Conservation (phyloP, 208 protist species). For the Porcisia deanei region DNA sequence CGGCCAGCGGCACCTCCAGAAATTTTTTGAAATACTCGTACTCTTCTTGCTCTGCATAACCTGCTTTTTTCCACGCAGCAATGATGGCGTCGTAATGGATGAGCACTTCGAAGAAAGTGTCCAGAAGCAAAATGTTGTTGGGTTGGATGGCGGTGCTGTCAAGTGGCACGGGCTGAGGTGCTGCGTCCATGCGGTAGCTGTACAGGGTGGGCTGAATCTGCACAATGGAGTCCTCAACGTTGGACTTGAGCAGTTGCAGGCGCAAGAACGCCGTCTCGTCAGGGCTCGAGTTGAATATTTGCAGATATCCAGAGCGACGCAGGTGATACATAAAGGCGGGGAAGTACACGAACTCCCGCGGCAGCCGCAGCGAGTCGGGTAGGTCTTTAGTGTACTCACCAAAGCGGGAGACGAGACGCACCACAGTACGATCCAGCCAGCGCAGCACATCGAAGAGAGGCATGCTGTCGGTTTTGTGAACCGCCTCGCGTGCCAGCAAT, state of each 20-base stretch:
- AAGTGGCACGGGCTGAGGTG: slow-evolving; percentile 91
- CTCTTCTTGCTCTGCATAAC: slow-evolving; percentile 93
- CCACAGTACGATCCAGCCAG: slow-evolving; percentile 98
- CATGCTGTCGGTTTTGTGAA: slow-evolving; percentile 96
- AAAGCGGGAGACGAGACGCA: slow-evolving; percentile 97
- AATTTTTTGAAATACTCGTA: slow-evolving; percentile 96
- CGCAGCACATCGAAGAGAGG: slow-evolving; percentile 97
- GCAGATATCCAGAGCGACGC: slow-evolving; percentile 96
- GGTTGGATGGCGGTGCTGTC: slow-evolving; percentile 87
- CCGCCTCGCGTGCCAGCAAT: slow-evolving; percentile 96
- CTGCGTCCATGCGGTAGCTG: slow-evolving; percentile 94
- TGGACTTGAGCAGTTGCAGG: slow-evolving; percentile 95
- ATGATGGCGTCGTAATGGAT: slow-evolving; percentile 97
- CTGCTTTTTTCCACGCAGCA: slow-evolving; percentile 95
- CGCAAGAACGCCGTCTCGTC: slow-evolving; percentile 98
- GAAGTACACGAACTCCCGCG: slow-evolving; percentile 95
- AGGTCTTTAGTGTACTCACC: slow-evolving; percentile 93
- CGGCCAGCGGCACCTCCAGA: slow-evolving; percentile 91
- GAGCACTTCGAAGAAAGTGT: slow-evolving; percentile 99
- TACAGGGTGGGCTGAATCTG: slow-evolving; percentile 99
- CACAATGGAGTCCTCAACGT: slow-evolving; percentile 92
- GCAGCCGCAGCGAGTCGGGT: slow-evolving; percentile 90
- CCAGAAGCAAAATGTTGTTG: slow-evolving; percentile 97
- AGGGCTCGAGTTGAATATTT: slow-evolving; percentile 97
- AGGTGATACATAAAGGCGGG: slow-evolving; percentile 99